Conservation (phyloP, 495 filamentous ascomycete species). For the Annulohypoxylon bovei region DNA sequence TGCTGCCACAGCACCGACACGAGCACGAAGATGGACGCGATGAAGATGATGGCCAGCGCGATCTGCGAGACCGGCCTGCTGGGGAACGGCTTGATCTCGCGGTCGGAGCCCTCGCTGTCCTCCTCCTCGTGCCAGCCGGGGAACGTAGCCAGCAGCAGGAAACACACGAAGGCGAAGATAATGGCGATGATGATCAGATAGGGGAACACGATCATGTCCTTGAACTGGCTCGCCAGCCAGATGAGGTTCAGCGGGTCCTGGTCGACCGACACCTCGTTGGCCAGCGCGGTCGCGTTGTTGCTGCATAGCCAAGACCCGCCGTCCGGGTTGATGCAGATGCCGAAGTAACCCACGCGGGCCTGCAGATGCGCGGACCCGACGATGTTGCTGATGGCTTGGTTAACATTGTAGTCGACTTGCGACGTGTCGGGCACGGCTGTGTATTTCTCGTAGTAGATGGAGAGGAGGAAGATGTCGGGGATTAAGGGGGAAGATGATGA, state of each 20-base stretch:
- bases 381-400: conserved; percentile 76
- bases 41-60: conserved; percentile 80
- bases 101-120: conserved; percentile 70
- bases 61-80: conserved; percentile 77
- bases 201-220: conserved; percentile 83
- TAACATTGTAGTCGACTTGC: conserved; percentile 86
- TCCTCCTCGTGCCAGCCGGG: conserved; percentile 83
- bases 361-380: conserved; percentile 73
- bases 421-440: conserved; percentile 72
- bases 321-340: conserved; percentile 79
- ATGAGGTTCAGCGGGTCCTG: conserved; percentile 84
- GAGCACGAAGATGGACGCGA: conserved; percentile 79
- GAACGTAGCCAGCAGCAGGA: conserved; percentile 81
- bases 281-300: conserved; percentile 80
- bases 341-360: conserved; percentile 69
- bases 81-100: conserved; percentile 83
- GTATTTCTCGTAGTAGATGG: conserved; percentile 76
- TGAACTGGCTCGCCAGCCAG: conserved; percentile 81
- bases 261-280: conserved; percentile 71
- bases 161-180: conserved; percentile 79
- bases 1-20: conserved; percentile 83
- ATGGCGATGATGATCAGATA: conserved; percentile 85
- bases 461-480: conserved; percentile 82
- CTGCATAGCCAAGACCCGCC: conserved; percentile 77
- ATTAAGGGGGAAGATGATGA: conserved; percentile 80